These are phyloP conservation scores for Dendrocalamus sinicus DNA, from an alignment of 176 grass and related monocot genomes.

Conservation along the genomic window DNA sequence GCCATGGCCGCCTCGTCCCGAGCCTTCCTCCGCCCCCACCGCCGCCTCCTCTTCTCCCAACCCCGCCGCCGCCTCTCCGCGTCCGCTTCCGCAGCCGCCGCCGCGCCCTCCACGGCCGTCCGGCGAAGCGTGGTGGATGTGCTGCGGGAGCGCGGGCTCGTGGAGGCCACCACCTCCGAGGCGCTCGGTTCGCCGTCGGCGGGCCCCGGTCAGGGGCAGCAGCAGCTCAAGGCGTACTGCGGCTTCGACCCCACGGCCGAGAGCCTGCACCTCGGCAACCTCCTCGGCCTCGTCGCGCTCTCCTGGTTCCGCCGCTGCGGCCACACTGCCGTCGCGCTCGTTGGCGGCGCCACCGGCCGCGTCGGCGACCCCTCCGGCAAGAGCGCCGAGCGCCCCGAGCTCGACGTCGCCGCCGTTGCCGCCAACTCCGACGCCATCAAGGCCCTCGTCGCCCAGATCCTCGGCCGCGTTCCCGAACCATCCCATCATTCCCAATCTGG, in stretches of 20 bases:
- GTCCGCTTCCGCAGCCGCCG: neutral
- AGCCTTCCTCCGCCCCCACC: conserved; percentile 52
- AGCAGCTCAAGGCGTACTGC: conserved; percentile 71
- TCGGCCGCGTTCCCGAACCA: conserved; percentile 43
- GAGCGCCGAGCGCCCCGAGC: conserved; percentile 79
- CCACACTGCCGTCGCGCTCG: conserved; percentile 72
- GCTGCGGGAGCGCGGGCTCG: conserved; percentile 79
- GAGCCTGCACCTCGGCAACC: conserved; percentile 90
- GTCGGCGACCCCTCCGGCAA: conserved; percentile 87
- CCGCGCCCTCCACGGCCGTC: conserved; percentile 1
- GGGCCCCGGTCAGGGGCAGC: conserved; percentile 30
- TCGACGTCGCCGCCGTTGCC: conserved; percentile 56
- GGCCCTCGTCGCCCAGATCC: conserved; percentile 56
- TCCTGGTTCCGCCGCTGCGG: conserved; percentile 95
- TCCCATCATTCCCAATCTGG: conserved; percentile 9
- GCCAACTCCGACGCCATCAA: conserved; percentile 70
- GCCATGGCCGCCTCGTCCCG: conserved; percentile 56
- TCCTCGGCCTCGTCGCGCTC: conserved; percentile 79
- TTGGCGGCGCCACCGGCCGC: conserved; percentile 83
- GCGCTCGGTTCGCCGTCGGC: conserved; percentile 40
- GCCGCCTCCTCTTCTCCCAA: conserved; percentile 33
- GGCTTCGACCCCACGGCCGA: conserved; percentile 92
- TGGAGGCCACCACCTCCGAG: conserved; percentile 81
- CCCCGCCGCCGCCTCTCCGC: conserved; percentile 38
- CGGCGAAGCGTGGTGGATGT: conserved; percentile 67